phyloP scores from a whole-genome alignment of 225 moss, liverwort and hornwort genomes.

The Polytrichum commune region DNA sequence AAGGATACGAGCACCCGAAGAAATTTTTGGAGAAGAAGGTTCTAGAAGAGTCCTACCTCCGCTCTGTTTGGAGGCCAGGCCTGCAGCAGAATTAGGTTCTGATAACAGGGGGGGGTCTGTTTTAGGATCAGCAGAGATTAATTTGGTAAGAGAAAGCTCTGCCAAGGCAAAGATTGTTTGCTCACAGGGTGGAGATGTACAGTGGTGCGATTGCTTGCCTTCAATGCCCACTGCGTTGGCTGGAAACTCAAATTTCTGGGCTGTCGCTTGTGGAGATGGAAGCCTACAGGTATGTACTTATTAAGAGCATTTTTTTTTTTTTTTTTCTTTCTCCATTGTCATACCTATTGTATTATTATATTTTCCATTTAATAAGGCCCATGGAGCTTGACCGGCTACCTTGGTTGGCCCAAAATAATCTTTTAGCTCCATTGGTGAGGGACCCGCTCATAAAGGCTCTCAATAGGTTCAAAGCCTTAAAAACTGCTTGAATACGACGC shows the following conservation, averaged over 20 bases:
- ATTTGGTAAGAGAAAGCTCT: slow-evolving; percentile 54
- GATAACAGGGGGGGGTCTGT: slow-evolving; percentile 34
- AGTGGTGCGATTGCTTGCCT: slow-evolving; percentile 80
- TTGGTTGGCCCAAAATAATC: too few relatives aligned
- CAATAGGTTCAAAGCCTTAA: too few relatives aligned
- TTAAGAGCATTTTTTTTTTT: too few relatives aligned
- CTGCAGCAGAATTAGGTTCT: slow-evolving; percentile 36
- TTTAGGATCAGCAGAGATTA: slow-evolving; percentile 39
- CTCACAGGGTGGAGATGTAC: slow-evolving; percentile 90
- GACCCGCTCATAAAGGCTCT: too few relatives aligned
- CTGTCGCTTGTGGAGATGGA: slow-evolving; percentile 86
- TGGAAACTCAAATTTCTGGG: slow-evolving; percentile 89
- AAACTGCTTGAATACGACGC: too few relatives aligned
- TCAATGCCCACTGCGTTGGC: slow-evolving; percentile 75
- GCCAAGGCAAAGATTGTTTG: slow-evolving; percentile 72
- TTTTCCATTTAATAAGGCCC: too few relatives aligned
- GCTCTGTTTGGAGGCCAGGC: slow-evolving; percentile 83
- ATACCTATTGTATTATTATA: too few relatives aligned
- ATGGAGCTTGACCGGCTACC: too few relatives aligned
- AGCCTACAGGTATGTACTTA: slow-evolving; percentile 49
- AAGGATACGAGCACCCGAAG: slow-evolving; percentile 45
- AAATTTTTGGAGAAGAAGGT: slow-evolving; percentile 25
- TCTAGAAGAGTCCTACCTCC: slow-evolving; percentile 52
- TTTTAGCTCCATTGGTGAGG: too few relatives aligned
- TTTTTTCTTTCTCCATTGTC: too few relatives aligned